Conservation (phyloP, 148 eudicot genomes). For the Polygonum aviculare region DNA sequence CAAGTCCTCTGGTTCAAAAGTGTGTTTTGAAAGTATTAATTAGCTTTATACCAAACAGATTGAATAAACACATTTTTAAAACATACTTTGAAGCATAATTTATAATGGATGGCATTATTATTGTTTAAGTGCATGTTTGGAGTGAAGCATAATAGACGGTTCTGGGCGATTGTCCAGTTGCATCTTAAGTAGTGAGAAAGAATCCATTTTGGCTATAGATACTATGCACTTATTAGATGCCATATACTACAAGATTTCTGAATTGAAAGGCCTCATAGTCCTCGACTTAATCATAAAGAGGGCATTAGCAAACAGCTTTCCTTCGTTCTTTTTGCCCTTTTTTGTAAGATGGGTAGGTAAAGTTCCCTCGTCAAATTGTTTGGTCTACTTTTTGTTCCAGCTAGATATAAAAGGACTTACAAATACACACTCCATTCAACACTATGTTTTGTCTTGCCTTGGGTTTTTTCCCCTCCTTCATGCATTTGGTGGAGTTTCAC, state of each 20-base stretch:
- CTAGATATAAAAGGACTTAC: not conserved
- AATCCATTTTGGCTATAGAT: not conserved
- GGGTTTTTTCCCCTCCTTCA: not conserved
- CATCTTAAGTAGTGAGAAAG: too few relatives aligned
- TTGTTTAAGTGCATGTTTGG: too few relatives aligned
- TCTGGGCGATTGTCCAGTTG: too few relatives aligned
- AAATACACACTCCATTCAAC: not conserved
- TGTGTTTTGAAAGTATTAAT: too few relatives aligned
- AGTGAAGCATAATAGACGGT: too few relatives aligned
- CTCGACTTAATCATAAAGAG: slow-evolving; percentile 2
- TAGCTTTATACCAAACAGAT: too few relatives aligned
- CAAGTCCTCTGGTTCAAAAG: too few relatives aligned
- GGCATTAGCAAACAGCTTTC: not conserved
- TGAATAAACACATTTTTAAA: too few relatives aligned
- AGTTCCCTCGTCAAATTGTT: not conserved
- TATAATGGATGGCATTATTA: too few relatives aligned
- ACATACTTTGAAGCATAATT: too few relatives aligned
- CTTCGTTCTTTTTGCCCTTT: not conserved
- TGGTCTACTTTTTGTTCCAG: not conserved
- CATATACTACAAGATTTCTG: not conserved
- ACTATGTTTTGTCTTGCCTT: not conserved
- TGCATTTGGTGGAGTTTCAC: not conserved
- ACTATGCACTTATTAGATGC: not conserved
- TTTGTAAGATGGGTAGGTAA: not conserved
- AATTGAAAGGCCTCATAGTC: not conserved